Percentiles rank a stretch among this genome's conserved stretches.
These are phyloP conservation scores for Haemoproteus tartakovskyi DNA, from an alignment of 169 alveolate species.

Conservation along the genomic window DNA sequence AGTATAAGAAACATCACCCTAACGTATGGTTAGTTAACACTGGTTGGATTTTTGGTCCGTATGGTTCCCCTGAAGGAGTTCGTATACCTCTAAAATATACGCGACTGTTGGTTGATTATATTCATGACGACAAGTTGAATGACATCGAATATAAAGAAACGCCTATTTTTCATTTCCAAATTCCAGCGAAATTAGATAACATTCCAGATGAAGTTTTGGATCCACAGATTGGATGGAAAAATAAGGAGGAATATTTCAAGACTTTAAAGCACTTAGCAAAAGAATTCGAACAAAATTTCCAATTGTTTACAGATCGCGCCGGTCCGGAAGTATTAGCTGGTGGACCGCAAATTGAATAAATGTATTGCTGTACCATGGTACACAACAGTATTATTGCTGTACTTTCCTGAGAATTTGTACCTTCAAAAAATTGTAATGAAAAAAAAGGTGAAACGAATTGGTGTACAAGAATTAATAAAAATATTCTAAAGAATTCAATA, in stretches of 20 bases:
- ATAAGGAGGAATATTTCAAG: slow-evolving; percentile 76
- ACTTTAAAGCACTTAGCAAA: slow-evolving; percentile 77
- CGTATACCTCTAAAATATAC: slow-evolving; percentile 89
- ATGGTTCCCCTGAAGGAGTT: slow-evolving; percentile 85
- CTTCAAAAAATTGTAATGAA: too few relatives aligned
- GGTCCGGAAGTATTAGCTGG: slow-evolving; percentile 44
- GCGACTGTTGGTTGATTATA: slow-evolving; percentile 88
- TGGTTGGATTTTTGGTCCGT: slow-evolving; percentile 94
- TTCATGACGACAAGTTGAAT: slow-evolving; percentile 83
- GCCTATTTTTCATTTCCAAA: slow-evolving; percentile 84
- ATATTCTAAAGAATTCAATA: too few relatives aligned
- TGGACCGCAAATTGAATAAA: too few relatives aligned
- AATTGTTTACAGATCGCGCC: slow-evolving; percentile 69
- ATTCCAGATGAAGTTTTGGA: slow-evolving; percentile 81
- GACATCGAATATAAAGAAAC: slow-evolving; percentile 70
- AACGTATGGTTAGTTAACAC: slow-evolving; percentile 92
- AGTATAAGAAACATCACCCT: slow-evolving; percentile 73
- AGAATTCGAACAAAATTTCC: slow-evolving; percentile 83
- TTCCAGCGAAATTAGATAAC: slow-evolving; percentile 82
- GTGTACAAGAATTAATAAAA: too few relatives aligned
- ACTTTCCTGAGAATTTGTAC: too few relatives aligned
- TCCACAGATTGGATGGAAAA: slow-evolving; percentile 88
- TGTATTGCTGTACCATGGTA: too few relatives aligned
- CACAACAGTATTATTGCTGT: too few relatives aligned
- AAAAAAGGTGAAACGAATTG: too few relatives aligned